phyloP scores from a whole-genome alignment of 2,329 filamentous ascomycete species.

The Huntiella bhutanensis region DNA sequence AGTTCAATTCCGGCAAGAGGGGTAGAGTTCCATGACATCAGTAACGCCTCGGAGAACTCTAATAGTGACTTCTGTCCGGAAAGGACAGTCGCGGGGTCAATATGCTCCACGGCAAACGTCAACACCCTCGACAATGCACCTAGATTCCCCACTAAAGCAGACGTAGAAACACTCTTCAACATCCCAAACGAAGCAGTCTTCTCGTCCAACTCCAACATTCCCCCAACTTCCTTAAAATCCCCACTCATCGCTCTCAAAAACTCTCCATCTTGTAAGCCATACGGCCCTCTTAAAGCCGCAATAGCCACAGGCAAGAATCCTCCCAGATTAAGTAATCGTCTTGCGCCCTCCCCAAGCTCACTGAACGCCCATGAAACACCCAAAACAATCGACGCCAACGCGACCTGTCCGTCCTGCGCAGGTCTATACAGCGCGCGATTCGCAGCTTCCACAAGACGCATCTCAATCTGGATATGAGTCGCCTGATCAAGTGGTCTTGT shows the following conservation, averaged over 20 bases:
- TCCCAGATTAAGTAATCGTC: slow-evolving; percentile 44
- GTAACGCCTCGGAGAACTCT: slow-evolving; percentile 45
- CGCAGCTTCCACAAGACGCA: slow-evolving; percentile 52
- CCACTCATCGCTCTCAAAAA: slow-evolving; percentile 46
- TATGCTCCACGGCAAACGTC: slow-evolving; percentile 42
- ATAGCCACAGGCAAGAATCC: slow-evolving; percentile 50
- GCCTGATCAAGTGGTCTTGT: slow-evolving; percentile 36
- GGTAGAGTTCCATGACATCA: slow-evolving; percentile 55
- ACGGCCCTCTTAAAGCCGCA: slow-evolving; percentile 46
- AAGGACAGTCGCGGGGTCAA: slow-evolving; percentile 26
- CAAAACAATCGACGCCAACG: slow-evolving; percentile 39
- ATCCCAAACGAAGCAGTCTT: slow-evolving; percentile 40
- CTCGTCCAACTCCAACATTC: slow-evolving; percentile 46
- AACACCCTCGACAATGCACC: slow-evolving; percentile 48
- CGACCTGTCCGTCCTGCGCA: slow-evolving; percentile 22
- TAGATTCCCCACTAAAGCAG: slow-evolving; percentile 45
- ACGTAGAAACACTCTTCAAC: slow-evolving; percentile 37
- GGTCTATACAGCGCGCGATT: slow-evolving; percentile 51
- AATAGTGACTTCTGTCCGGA: slow-evolving; percentile 41
- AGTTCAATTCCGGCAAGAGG: slow-evolving; percentile 55
- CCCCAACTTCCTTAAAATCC: slow-evolving; percentile 16
- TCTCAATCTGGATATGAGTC: slow-evolving; percentile 49
- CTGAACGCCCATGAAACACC: slow-evolving; percentile 63
- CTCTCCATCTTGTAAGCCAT: slow-evolving; percentile 58
- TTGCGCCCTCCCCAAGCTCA: slow-evolving; percentile 42